These are phyloP conservation scores for Dalechampia spathulata DNA, from an alignment of 441 rosid species.

Conservation along the genomic window DNA sequence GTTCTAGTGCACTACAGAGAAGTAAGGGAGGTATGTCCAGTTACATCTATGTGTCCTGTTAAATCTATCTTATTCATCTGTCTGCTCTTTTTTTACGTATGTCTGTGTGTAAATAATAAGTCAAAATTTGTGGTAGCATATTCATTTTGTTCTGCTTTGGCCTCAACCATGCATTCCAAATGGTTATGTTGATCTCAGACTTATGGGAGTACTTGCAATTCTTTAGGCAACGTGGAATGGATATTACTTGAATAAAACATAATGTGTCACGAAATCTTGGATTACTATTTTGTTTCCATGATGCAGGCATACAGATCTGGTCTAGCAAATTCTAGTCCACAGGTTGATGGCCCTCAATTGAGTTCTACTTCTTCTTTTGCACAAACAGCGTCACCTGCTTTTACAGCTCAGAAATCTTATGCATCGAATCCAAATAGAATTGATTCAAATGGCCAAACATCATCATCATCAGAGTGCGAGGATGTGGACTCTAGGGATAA, in stretches of 20 bases:
- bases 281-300: slow-evolving; percentile 5
- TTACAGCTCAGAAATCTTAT: slow-evolving; percentile 26
- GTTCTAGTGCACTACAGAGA: slow-evolving; percentile 72
- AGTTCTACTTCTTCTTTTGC: slow-evolving; percentile 26
- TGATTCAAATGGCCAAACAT: slow-evolving; percentile 31
- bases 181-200: background rate
- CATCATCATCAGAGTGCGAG: slow-evolving; percentile 33
- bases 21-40: slow-evolving; percentile 50
- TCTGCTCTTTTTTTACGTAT: no score
- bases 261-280: background rate
- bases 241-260: background rate
- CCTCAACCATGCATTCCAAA: background rate
- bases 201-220: background rate
- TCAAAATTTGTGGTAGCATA: background rate
- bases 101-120: background rate
- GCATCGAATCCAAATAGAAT: slow-evolving; percentile 24
- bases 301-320: slow-evolving; percentile 46
- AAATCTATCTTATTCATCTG: no score
- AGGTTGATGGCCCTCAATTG: slow-evolving; percentile 28
- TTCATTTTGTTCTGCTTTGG: background rate
- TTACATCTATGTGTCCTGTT: background rate
- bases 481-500: slow-evolving; percentile 31
- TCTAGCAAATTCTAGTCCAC: slow-evolving; percentile 27
- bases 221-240: background rate
- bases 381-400: slow-evolving; percentile 25